phyloP scores from a whole-genome alignment of 805 yeast species.

The Saccharomycopsis sp. region DNA sequence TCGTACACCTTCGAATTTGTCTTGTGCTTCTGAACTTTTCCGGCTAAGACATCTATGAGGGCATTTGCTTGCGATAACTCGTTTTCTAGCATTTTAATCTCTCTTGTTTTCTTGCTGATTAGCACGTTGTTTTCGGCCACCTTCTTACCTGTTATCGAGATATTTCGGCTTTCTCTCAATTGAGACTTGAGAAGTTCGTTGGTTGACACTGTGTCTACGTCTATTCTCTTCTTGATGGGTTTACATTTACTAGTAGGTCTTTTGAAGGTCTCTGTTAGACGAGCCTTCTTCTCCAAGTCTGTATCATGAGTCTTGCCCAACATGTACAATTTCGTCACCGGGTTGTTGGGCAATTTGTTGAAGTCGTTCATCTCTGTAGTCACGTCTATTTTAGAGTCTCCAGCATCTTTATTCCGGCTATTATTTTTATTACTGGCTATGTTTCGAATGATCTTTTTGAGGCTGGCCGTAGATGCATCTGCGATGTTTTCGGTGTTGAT shows the following conservation, averaged over 20 bases:
- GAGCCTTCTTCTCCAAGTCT: neutral
- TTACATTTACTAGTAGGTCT: neutral
- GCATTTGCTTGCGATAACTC: neutral
- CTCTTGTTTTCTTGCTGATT: neutral
- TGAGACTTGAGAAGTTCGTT: neutral
- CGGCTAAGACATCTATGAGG: neutral
- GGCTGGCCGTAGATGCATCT: neutral
- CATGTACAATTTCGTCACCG: neutral
- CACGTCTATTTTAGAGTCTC: neutral
- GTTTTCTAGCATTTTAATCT: neutral
- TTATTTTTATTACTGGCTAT: neutral
- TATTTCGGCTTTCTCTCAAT: neutral
- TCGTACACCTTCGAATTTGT: neutral
- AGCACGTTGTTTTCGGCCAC: neutral
- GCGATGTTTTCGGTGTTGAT: neutral
- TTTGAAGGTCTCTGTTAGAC: neutral
- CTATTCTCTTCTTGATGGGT: neutral
- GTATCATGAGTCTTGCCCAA: neutral
- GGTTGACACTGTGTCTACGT: neutral
- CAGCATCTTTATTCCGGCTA: neutral
- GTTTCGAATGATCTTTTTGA: neutral
- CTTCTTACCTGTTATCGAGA: neutral
- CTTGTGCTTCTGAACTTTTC: neutral
- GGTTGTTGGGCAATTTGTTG: neutral
- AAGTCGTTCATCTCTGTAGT: neutral